Evolutionary conservation across 768 basidiomycete genomes (phyloP), one percentile per base, ranked within the genome.

Genomic region (Dendrothele bispora): DNA sequence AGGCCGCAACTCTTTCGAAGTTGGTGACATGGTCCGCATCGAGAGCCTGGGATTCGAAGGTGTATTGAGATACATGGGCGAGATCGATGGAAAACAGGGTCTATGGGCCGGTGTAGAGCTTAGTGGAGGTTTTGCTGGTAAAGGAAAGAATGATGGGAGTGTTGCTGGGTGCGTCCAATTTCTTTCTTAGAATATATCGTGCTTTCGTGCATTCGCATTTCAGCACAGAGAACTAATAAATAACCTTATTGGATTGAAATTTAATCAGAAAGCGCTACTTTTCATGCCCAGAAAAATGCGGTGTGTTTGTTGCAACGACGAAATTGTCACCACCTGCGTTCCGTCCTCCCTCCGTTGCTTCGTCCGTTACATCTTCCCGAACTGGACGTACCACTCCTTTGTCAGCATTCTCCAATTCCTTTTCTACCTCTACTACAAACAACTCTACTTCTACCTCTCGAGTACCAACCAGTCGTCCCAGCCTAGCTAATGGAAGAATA

Each of bases 61-160:
- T 15, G 78, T 72, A 7, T 66, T 98, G 36, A 71, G 82, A 51
- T 98, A 83, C 66, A 52, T 95, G 15, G 95, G 95, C 5, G 78
- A 82, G 55, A 94, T 97, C 46, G 85, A 89, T 15, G 91, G 91
- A 42, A 98, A 98, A 65, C 75, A 80, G 3, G 95, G 95, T 3
- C 69, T 84, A 5, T 99, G 91, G 90, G 95, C 91, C 14, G 95
- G 95, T 12, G 91, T 99, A 18, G 91, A 98, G 66, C 74, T 99
- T 18, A 72, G 80, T 55, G 86, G 85, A 28, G 89, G 90, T 5
- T 95, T 93, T 61, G 66, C 77, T 15, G 94, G 95, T 17, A 90
- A 88, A 64, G 95, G 95, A 1, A 99, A 98, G 72, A 99, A 99
- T 58, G 82, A 98, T 57, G 95, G 95, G 27, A 80, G 82, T 37